Evolutionary conservation across 352 stramenopile species (phyloP), one percentile per base, ranked within the genome.

Genomic region (Thalassiosira oceanica): DNA sequence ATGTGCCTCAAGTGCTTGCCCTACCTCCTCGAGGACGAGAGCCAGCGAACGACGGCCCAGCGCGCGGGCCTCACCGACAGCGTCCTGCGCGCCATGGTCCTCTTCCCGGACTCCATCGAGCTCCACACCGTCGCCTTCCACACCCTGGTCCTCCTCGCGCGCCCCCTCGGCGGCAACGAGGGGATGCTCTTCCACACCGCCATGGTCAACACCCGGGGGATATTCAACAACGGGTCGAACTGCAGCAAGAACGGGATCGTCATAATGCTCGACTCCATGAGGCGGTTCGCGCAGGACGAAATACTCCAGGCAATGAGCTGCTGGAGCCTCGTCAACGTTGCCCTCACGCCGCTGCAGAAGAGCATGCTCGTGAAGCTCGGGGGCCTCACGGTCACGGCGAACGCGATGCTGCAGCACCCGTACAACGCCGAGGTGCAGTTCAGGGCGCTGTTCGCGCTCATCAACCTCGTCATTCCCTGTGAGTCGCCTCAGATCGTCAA

Each of bases 301-400:
- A 46, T 64, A n/a, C 50, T 82, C 3, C 78, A 86, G 48, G 69
- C 78, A 13, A 83, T 84, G 78, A 69, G 68, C 43, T 86, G 78
- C 50, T 86, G 78, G 78, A 61, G 54, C 41, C 61, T 86, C 54
- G 78, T 86, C 18, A 86, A 86, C 49, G 55, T 77, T 6, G 73
- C 74, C 2, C 31, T 86, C 18, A 78, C 79, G 44, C 49, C 58
- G 7, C 28, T 55, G 10, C 61, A 82, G n/a, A 86, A 86, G 36
- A 64, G 45, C 4, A 60, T 44, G 31, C 41, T 86, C 15, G 20
- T 83, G 11, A n/a, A 26, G 6, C 42, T 83, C 16, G 74, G 63
- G n/a, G 74, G 74, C 15, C 52, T 86, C 21, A 63, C 75, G 37
- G 60, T 52, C 15, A 58, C 84, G 1, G 62, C 76, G 7, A 74